These are phyloP conservation scores for Alternaria triticimaculans DNA, from an alignment of 2,329 filamentous ascomycete genomes.

Conservation along the genomic window DNA sequence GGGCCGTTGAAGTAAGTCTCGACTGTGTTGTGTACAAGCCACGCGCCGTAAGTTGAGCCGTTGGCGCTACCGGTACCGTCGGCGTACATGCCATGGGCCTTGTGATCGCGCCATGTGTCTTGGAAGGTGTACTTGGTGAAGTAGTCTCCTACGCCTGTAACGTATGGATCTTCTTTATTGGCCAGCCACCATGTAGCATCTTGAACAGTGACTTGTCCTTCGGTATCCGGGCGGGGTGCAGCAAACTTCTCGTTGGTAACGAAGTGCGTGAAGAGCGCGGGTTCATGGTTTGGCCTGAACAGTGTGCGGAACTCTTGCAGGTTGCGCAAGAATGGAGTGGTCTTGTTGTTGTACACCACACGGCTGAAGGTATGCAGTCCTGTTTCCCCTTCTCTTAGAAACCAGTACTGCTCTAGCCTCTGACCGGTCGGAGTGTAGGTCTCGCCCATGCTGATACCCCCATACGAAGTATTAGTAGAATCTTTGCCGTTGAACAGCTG, in stretches of 20 bases:
- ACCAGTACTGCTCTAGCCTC: slow-evolving; percentile 69
- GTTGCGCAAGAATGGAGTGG: slow-evolving; percentile 62
- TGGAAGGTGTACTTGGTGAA: slow-evolving; percentile 72
- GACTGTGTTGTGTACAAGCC: slow-evolving; percentile 69
- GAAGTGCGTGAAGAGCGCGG: slow-evolving; percentile 65
- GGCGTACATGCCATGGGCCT: slow-evolving; percentile 63
- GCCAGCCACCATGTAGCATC: slow-evolving; percentile 69
- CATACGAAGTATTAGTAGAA: slow-evolving; percentile 60
- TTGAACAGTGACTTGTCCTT: slow-evolving; percentile 59
- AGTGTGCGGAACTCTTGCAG: slow-evolving; percentile 68
- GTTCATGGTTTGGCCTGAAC: slow-evolving; percentile 63
- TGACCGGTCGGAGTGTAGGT: slow-evolving; percentile 65
- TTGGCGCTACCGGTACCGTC: slow-evolving; percentile 60
- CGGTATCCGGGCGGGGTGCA: slow-evolving; percentile 59
- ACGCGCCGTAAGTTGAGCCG: slow-evolving; percentile 64
- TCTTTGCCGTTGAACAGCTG: slow-evolving; percentile 61
- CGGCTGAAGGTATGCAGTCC: slow-evolving; percentile 68
- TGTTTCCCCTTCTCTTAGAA: slow-evolving; percentile 67
- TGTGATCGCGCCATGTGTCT: slow-evolving; percentile 64
- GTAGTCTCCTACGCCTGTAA: slow-evolving; percentile 63
- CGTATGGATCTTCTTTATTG: slow-evolving; percentile 63
- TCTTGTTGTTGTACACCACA: slow-evolving; percentile 65
- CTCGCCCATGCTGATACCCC: slow-evolving; percentile 66
- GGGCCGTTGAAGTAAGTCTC: slow-evolving; percentile 70
- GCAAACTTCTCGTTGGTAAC: slow-evolving; percentile 62